Evolutionary conservation across 2,329 filamentous ascomycete species (phyloP).

Genomic region (Fusarium continuum): DNA sequence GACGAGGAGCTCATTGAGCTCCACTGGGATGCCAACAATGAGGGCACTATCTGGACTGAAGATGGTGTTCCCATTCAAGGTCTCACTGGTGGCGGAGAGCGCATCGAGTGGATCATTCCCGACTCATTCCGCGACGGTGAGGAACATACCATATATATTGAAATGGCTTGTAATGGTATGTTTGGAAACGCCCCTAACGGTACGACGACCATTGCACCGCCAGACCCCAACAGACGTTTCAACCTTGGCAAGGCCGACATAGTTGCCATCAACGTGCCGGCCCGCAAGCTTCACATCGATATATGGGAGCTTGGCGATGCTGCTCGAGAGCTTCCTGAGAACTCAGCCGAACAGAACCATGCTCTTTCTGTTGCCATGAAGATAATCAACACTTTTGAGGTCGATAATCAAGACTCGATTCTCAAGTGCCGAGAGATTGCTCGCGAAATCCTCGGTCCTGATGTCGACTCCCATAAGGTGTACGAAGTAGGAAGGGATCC

Average conservation of each 20-base stretch:
- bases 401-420: constrained; percentile 80
- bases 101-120: constrained; percentile 91
- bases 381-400: constrained; percentile 90
- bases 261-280: constrained; percentile 86
- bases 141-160: constrained; percentile 90
- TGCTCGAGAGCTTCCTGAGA: constrained; percentile 85
- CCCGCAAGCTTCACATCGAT: constrained; percentile 84
- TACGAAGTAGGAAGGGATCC: constrained; percentile 80
- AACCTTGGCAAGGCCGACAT: constrained; percentile 81
- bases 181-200: constrained; percentile 91
- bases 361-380: constrained; percentile 84
- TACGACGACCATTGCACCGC: constrained; percentile 83
- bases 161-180: constrained; percentile 99
- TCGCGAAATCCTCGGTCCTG: constrained; percentile 80
- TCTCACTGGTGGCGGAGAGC: constrained; percentile 87
- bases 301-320: constrained; percentile 97
- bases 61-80: constrained; percentile 92
- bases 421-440: constrained; percentile 84
- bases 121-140: constrained; percentile 83
- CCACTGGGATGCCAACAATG: constrained; percentile 94
- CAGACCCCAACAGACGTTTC: constrained; percentile 84
- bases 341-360: constrained; percentile 89
- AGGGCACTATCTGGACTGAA: constrained; percentile 93
- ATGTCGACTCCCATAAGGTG: constrained; percentile 83
- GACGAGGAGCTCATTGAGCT: constrained; percentile 89